These are phyloP conservation scores for Ilex asprella DNA, from an alignment of 257 asterid genomes.

Conservation along the genomic window DNA sequence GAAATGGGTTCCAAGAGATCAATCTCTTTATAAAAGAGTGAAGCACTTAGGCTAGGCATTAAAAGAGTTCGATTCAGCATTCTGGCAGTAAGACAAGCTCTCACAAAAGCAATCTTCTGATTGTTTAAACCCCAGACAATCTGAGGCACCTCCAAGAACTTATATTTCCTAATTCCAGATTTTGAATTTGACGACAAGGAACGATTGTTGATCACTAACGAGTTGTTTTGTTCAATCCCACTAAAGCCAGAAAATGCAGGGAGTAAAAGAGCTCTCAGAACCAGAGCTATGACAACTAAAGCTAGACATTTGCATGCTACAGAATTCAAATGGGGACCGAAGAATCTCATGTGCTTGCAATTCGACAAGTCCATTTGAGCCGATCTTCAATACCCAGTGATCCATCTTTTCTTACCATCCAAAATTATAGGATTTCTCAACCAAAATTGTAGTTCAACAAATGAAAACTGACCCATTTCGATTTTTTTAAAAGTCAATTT, in stretches of 20 bases:
- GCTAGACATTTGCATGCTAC: slow-evolving; percentile 51
- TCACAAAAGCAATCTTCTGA: slow-evolving; percentile 81
- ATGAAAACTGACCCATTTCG: slow-evolving; percentile 2
- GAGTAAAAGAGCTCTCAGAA: slow-evolving; percentile 37
- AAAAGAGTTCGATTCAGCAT: slow-evolving; percentile 63
- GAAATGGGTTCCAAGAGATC: slow-evolving; percentile 63
- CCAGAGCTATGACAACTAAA: slow-evolving; percentile 34
- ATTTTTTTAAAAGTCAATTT: background rate
- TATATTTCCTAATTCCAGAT: slow-evolving; percentile 13
- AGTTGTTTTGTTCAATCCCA: slow-evolving; percentile 24
- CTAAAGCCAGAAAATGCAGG: slow-evolving; percentile 31
- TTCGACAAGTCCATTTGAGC: slow-evolving; percentile 43
- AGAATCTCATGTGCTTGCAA: slow-evolving; percentile 49
- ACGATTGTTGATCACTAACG: slow-evolving; percentile 13
- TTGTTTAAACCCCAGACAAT: slow-evolving; percentile 87
- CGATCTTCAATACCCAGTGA: slow-evolving; percentile 12
- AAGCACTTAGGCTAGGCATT: slow-evolving; percentile 91
- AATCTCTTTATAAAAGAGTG: slow-evolving; percentile 80
- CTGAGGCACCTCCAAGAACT: slow-evolving; percentile 77
- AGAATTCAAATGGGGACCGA: slow-evolving; percentile 41
- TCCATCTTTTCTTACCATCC: slow-evolving; percentile 11
- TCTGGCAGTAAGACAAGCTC: slow-evolving; percentile 83
- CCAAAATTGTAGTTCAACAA: background rate
- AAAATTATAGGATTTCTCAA: background rate
- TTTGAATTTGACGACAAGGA: slow-evolving; percentile 5